These are phyloP conservation scores for Lachnum nothofagi DNA, from an alignment of 2,329 filamentous ascomycete species.

Conservation along the genomic window DNA sequence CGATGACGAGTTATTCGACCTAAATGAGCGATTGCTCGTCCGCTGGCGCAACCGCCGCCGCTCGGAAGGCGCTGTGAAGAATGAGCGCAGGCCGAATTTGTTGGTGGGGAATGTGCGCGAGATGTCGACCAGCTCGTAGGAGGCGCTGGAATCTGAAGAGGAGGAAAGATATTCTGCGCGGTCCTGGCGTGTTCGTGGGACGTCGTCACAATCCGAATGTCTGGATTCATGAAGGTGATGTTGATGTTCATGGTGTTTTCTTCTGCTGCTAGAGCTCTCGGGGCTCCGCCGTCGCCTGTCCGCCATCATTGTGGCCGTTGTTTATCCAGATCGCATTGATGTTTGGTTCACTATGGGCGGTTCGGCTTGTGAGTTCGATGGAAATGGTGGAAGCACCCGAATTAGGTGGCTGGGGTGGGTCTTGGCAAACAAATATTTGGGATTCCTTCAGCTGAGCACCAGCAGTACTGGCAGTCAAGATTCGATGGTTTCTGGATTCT, in stretches of 20 bases:
- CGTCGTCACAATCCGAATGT: conserved; percentile 18
- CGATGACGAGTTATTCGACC: conserved; percentile 58
- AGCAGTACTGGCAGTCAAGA: too few relatives aligned
- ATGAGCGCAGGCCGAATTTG: conserved; percentile 51
- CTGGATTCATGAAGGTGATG: conserved; percentile 5
- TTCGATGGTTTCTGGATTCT: too few relatives aligned
- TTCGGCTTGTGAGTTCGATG: conserved; percentile 30
- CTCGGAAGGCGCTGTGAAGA: conserved; percentile 59
- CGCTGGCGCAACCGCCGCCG: conserved; percentile 41
- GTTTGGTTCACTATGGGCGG: conserved; percentile 5
- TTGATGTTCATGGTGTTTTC: conserved; percentile 9
- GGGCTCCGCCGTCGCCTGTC: conserved; percentile 26
- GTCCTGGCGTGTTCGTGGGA: conserved; percentile 18
- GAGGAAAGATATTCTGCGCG: conserved; percentile 17
- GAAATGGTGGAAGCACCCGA: neutral
- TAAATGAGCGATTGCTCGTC: conserved; percentile 48
- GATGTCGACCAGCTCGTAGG: conserved; percentile 57
- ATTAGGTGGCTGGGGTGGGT: neutral
- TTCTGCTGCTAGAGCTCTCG: conserved; percentile 17
- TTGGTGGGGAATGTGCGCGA: conserved; percentile 49
- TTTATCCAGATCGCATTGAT: conserved; percentile 4
- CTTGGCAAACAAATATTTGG: conserved; percentile 1
- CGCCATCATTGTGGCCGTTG: conserved; percentile 25
- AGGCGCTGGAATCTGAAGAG: conserved; percentile 33
- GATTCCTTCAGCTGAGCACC: neutral